Percentiles rank a stretch among this genome's conserved stretches.
Evolutionary conservation across 2,329 filamentous ascomycete genomes (phyloP).

Genomic region (Cryphonectria naterciae): DNA sequence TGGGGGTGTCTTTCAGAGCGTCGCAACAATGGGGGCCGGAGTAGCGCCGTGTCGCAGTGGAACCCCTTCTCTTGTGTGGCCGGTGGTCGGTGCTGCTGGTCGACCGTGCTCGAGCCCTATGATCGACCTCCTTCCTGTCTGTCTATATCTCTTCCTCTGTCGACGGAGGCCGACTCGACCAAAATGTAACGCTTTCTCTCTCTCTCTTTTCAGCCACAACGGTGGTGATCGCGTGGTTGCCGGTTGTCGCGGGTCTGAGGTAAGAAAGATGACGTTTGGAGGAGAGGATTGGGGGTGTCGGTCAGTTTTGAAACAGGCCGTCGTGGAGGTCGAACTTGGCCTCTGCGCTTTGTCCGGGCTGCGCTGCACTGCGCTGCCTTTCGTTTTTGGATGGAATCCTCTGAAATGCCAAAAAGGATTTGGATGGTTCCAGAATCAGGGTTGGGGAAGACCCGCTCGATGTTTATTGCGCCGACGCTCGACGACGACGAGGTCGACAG

Average conservation of each 20-base stretch:
- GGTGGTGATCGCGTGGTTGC: neutral
- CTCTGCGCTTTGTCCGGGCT: constrained; percentile 5
- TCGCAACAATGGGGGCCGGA: constrained; percentile 24
- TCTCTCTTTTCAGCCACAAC: neutral
- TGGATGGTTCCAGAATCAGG: neutral
- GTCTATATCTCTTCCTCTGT: neutral
- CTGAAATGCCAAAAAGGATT: neutral
- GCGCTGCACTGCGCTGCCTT: neutral
- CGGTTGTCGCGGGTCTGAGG: constrained; percentile 13
- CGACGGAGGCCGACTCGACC: neutral
- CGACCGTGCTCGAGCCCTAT: neutral
- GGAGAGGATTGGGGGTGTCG: constrained; percentile 23
- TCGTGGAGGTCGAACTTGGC: constrained; percentile 19
- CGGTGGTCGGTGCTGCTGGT: constrained; percentile 8
- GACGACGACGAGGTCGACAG: neutral
- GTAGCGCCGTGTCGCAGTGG: constrained; percentile 25
- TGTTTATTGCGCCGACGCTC: neutral
- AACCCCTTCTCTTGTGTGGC: constrained; percentile 11
- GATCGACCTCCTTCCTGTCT: neutral
- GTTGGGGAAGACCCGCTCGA: neutral
- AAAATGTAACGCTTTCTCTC: neutral
- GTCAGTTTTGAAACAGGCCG: constrained; percentile 29
- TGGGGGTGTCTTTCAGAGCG: constrained; percentile 13
- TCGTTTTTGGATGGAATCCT: neutral
- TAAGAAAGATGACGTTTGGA: constrained; percentile 24